Evolutionary conservation across 805 yeast species (phyloP).

Genomic region (Wickerhamiella dianesei): DNA sequence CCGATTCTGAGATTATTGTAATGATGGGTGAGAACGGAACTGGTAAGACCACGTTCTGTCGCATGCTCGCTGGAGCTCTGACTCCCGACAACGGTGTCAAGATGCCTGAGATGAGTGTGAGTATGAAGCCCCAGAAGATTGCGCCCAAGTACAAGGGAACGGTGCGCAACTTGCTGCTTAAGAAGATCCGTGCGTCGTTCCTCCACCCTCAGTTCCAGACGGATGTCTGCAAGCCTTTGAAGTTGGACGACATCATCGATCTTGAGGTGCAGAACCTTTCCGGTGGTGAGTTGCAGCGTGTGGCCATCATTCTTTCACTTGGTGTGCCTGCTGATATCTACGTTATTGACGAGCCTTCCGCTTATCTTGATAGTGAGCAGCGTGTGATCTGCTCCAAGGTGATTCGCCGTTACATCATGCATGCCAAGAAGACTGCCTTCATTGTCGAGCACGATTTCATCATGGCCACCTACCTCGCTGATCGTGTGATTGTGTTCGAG

Average conservation of each 20-base stretch:
- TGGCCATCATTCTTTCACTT: conserved; percentile 86
- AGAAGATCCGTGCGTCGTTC: conserved; percentile 88
- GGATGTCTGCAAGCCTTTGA: conserved; percentile 92
- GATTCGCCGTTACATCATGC: conserved; percentile 89
- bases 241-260: conserved; percentile 85
- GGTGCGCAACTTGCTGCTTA: conserved; percentile 92
- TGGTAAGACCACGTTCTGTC: conserved; percentile 97
- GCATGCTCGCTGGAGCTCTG: conserved; percentile 83
- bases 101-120: conserved; percentile 79
- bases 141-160: conserved; percentile 99
- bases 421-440: conserved; percentile 97
- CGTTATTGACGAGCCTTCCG: conserved; percentile 97
- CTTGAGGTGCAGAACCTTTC: conserved; percentile 95
- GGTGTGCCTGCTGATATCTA: conserved; percentile 95
- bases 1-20: conserved; percentile 91
- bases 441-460: conserved; percentile 99
- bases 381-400: conserved; percentile 99
- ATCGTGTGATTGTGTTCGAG: conserved; percentile 95
- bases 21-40: conserved; percentile 99
- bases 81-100: conserved; percentile 70
- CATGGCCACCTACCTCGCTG: conserved; percentile 99
- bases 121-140: conserved; percentile 98
- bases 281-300: conserved; percentile 99
- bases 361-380: conserved; percentile 97
- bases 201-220: conserved; percentile 96